phyloP scores from a whole-genome alignment of 805 yeast species.

The Wickerhamiella bombiphila region DNA sequence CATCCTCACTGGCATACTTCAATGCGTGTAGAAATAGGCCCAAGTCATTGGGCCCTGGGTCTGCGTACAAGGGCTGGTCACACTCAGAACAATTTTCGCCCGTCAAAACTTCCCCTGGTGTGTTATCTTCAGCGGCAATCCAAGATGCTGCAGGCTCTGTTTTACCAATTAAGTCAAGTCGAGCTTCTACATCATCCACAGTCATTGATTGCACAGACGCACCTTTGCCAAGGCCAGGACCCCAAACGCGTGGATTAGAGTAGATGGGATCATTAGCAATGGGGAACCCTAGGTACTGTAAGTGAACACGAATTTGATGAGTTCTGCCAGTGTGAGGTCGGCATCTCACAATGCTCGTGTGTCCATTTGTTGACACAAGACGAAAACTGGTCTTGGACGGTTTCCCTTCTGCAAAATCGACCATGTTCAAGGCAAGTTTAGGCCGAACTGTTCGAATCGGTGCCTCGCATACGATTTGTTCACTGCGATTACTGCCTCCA shows the following conservation, averaged over 20 bases:
- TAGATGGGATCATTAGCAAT: conserved; percentile 88
- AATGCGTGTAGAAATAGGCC: conserved; percentile 87
- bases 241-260: conserved; percentile 72
- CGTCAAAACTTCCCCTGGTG: conserved; percentile 50
- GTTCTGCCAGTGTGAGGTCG: conserved; percentile 85
- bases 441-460: conserved; percentile 65
- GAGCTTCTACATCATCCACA: conserved; percentile 31
- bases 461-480: conserved; percentile 41
- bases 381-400: conserved; percentile 60
- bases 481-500: conserved; percentile 10
- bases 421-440: conserved; percentile 49
- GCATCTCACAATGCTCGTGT: conserved; percentile 57
- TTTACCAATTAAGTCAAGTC: conserved; percentile 57
- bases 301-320: conserved; percentile 87
- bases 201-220: conserved; percentile 29
- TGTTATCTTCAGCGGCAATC: conserved; percentile 20
- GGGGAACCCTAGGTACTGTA: conserved; percentile 79
- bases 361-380: conserved; percentile 53
- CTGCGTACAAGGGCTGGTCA: conserved; percentile 57
- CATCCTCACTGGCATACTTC: conserved; percentile 40
- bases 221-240: conserved; percentile 49
- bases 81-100: conserved; percentile 52
- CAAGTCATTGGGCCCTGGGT: conserved; percentile 79
- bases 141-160: conserved; percentile 51
- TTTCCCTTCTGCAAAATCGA: conserved; percentile 30